Base-by-base conservation (phyloP, 139 green algal species). In the Chlamydomonas asymmetrica region DNA sequence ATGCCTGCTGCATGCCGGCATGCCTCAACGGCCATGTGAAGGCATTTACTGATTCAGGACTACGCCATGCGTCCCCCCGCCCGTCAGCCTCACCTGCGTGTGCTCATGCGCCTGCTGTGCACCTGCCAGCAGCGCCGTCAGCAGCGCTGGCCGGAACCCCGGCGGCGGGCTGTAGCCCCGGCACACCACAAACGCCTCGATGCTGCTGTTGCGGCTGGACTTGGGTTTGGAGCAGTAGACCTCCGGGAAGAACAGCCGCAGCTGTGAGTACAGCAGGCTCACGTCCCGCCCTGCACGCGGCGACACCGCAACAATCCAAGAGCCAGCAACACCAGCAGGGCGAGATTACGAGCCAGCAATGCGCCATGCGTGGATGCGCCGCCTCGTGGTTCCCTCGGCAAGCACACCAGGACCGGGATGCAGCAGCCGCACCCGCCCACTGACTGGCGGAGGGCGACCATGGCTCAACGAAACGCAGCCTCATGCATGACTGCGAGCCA, bases 111-210 rank as follows among this genome's bases (percentile, higher is more conserved):
- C 16, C 37, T 73, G n/a, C 23, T 35, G 73, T 32, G 75, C 76
- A 2, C 75, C 73, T 43, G 82, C 75, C 41, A 97, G 71, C 52
- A 94, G 59, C 9, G 63, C 60, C 2, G 64, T 61, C 31, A 97
- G 64, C 18, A 74, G 45, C 5, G 67, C 40, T 3, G 91, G 90
- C 25, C 87, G 38, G 75, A 98, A 96, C 22, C 80, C 88, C 0
- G 89, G 75, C 2, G 92, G 91, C 31, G 87, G 88, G 4, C 56
- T 34, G 75, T 93, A 98, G 35, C 83, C 74, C 34, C 89, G 84
- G 82, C 96, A 99, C 38, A 99, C 96, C 56, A 98, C 92, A 79
- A 99, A 99, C 0, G 93, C 89, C 85, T 99, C 96, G 39, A 97
- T 94, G 76, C 85, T 95, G 62, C 91, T 96, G 87, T 97, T 97